A percentile compares a stretch with the other conserved stretches of the same genome.
phyloP scores from a whole-genome alignment of 148 eudicot genomes.

The Pharnaceum exiguum region DNA sequence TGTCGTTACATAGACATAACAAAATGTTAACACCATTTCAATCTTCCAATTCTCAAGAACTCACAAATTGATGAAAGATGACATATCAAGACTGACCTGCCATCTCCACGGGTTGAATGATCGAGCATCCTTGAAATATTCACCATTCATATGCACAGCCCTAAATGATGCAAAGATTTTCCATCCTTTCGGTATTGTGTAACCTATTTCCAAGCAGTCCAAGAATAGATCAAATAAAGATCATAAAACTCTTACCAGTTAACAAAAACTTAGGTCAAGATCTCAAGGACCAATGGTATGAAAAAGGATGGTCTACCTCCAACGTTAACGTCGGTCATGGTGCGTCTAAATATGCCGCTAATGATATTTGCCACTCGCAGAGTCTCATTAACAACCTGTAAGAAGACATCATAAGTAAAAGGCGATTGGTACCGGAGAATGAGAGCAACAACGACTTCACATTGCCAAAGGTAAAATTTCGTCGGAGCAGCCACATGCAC shows the following conservation, averaged over 20 bases:
- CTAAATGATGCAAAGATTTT: constrained; percentile 88
- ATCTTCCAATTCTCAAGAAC: neutral
- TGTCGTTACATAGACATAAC: constrained; percentile 13
- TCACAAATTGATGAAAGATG: neutral
- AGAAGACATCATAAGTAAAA: neutral
- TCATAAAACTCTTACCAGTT: neutral
- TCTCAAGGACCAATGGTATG: too few species aligned
- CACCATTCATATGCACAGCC: constrained; percentile 77
- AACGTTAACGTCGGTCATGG: constrained; percentile 63
- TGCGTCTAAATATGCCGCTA: constrained; percentile 85
- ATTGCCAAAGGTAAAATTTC: too few species aligned
- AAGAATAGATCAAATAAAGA: neutral
- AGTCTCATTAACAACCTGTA: constrained; percentile 90
- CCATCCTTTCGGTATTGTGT: constrained; percentile 92
- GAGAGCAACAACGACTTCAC: too few species aligned
- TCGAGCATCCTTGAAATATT: constrained; percentile 81
- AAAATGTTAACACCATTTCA: neutral
- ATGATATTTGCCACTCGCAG: constrained; percentile 86
- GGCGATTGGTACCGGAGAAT: neutral
- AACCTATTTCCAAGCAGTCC: constrained; percentile 33
- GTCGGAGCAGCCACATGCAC: too few species aligned
- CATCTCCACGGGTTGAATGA: constrained; percentile 96
- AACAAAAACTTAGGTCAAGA: neutral
- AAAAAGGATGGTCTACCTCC: constrained; percentile 37
- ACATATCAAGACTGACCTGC: constrained; percentile 45